Base-by-base conservation (phyloP, 495 filamentous ascomycete species). In the Neurospora terricola region DNA sequence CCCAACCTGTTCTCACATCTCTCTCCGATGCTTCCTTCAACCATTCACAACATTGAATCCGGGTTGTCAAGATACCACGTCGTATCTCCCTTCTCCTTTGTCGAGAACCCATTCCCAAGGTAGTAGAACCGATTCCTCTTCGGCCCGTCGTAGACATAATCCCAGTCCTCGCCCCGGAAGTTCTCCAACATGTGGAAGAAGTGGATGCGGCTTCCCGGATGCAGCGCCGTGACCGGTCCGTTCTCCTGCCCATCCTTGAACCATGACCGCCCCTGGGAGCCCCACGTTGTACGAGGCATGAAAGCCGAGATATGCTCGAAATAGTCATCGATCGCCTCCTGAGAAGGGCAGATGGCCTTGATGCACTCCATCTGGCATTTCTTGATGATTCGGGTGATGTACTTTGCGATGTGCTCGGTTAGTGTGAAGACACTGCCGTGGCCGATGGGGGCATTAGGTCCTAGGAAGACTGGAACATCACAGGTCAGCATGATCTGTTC, bases 81-180 rank as follows among this genome's bases (percentile, higher is more conserved):
- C 71, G 77, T 74, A 70, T 86, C 81, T 10, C n/a, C 79, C 16
- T 54, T 34, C 77, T 86, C 84, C 77, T 77, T 81, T 0, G 74
- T 78, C 69, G 83, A 82, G 72, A 84, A 87, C 5, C 86, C 86
- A 48, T 87, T 87, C 2, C 85, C 85, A 4, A 87, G 79, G 71
- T 84, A 87, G 40, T 40, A 37, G 59, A 86, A 86, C 45, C 84
- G 73, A 38, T 86, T 86, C 9, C 73, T 40, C n/a, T 70, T 77
- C 14, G 69, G 72, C 30, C 73, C 72, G 18, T 82, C 80, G 45
- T 86, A 85, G 0, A 77, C 78, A 70, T 81, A 87, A 21, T 84
- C 84, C 76, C 79, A 88, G 75, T 88, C 86, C 79, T 88, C 86
- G 48, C 80, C 82, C 5, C 86, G 77, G 70, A 85, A 83, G 10